Evolutionary conservation across 2,329 filamentous ascomycete genomes (phyloP), one percentile per base, ranked within the genome.

Genomic region (Alternaria gaisen): DNA sequence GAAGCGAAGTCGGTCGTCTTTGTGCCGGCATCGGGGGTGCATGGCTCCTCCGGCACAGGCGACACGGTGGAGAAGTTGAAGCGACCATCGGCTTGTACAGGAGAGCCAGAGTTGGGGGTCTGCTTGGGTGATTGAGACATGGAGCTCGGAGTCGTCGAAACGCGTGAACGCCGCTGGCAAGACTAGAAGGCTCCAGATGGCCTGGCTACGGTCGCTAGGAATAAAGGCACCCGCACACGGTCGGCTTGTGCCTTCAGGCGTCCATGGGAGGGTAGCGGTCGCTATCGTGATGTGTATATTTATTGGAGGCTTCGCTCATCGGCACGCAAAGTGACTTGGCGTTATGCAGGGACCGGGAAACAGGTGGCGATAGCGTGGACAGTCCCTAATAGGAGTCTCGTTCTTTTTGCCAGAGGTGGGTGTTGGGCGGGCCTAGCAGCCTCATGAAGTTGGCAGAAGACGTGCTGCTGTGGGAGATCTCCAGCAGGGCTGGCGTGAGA

Each of bases 41-140:
- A 22, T 22, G 57, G 63, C 30, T 67, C 64, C 42, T 68, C 66
- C 36, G 56, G 56, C 9, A 62, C 65, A 18, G 68, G 65, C 24
- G 65, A 64, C 24, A 68, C 58, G 16, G 63, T 58, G 11, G 62
- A 51, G 44, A 55, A 63, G 11, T 58, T 53, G 50, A 54, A 44
- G 40, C 44, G 28, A 30, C 41, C 58, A 32, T 60, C 55, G 24
- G 59, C 40, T n/a, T 46, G 20, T 22, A 61, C 51, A 24, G 61
- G 38, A 24, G 60, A 60, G 32, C 67, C 59, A 56, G 48, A 47
- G 52, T 67, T 50, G 26, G 63, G 51, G 18, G 61, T 50, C 40
- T 69, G 64, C 16, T 48, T 40, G 32, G 66, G 59, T 70, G 69
- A 47, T 72, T 72, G 66, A 70, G 72, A 68, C 73, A 77, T 76